Evolutionary conservation across 257 asterid species (phyloP), one percentile per base, ranked within the genome.

Genomic region (Jasminum sambac): DNA sequence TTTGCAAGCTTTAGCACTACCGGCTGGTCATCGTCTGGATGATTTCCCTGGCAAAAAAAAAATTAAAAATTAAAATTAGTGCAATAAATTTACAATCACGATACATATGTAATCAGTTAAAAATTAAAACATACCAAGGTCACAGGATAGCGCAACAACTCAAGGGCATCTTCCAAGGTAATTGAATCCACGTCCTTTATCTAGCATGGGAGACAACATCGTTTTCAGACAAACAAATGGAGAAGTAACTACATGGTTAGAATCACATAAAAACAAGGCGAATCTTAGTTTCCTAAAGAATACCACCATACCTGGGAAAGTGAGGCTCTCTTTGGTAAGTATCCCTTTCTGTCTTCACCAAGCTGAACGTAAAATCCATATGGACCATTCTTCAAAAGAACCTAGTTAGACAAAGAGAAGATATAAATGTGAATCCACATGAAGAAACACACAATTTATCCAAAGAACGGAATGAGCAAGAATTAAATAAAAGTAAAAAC

Each of bases 341-440:
- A 82, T 57, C 98, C 96, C 73, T 84, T 81, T 73, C 89, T 88
- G 79, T 94, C 97, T 77, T 94, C 96, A 77, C 99, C 99, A 66
- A 91, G 89, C 86, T 94, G 99, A 76, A 91, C 85, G 71, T 94
- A 94, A 83, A 76, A 40, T 79, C 98, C 96, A 77, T 84, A 94
- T 11, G 98, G 98, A 64, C 99, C 98, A 63, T 67, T 69, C 95
- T 91, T 94, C 76, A 94, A 68, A 64, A 91, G 86, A 81, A 94
- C 84, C 97, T 94, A 26, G 5, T 17, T 57, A 61, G 38, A 44
- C 38, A 52, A 76, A 55, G 62, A 46, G 63, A 66, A 77, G 13
- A 70, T 63, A 67, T 17, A 74, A 69, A 25, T 39, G 69, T 55
- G 36, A 77, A 60, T 21, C 58, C 60, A 64, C 24, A 25, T 34